phyloP scores from a whole-genome alignment of 331 rosid species.

The Pyracantha coccinea region DNA sequence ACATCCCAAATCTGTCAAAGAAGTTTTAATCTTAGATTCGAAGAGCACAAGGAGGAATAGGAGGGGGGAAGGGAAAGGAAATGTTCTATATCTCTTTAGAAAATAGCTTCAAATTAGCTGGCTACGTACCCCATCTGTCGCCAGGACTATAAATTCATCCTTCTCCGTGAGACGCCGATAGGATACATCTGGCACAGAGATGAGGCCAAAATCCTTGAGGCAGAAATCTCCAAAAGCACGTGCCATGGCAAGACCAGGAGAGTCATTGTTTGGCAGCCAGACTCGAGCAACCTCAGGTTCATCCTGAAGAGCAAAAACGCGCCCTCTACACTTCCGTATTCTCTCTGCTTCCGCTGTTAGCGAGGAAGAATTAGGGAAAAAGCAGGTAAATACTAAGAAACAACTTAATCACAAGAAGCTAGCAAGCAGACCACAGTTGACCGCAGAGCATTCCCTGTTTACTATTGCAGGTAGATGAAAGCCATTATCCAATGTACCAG shows the following conservation, averaged over 20 bases:
- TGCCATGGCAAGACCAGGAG: conserved; percentile 99
- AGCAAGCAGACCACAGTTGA: not conserved
- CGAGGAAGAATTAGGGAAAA: not conserved
- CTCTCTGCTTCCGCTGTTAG: conserved; percentile 88
- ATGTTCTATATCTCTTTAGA: not conserved
- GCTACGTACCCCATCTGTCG: conserved; percentile 87
- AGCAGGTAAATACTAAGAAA: not conserved
- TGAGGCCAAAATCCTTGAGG: conserved; percentile 92
- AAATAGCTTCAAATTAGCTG: conserved; percentile 2
- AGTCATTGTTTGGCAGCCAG: conserved; percentile 90
- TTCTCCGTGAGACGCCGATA: conserved; percentile 53
- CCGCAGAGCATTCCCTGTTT: not conserved
- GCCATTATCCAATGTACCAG: not conserved
- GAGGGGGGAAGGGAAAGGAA: not conserved
- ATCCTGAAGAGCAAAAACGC: conserved; percentile 92
- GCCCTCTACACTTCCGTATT: conserved; percentile 83
- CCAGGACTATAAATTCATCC: conserved; percentile 83
- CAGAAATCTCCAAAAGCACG: conserved; percentile 99
- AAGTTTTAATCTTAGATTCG: not conserved
- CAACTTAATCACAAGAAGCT: not conserved
- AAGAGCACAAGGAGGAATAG: not conserved
- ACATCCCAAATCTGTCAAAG: conserved; percentile 87
- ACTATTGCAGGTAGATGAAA: not conserved
- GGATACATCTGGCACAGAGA: conserved; percentile 89
- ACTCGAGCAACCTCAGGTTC: conserved; percentile 97